Evolutionary conservation across 352 stramenopile species (phyloP).

Genomic region (Thraustochytrium sp.): DNA sequence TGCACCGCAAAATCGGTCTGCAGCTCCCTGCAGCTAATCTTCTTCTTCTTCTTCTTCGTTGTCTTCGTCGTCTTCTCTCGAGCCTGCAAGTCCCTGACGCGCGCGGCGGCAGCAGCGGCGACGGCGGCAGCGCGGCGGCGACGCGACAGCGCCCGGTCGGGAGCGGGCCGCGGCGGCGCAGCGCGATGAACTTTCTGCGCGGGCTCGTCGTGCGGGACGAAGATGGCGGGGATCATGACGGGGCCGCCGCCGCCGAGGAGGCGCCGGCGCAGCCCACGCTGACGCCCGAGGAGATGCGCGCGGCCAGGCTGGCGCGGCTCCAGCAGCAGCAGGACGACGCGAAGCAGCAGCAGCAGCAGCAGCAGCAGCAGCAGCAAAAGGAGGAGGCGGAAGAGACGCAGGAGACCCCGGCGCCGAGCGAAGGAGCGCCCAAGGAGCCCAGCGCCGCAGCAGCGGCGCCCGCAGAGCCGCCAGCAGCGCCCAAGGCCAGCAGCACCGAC

Average conservation of each 20-base stretch:
- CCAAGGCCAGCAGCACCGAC: no score
- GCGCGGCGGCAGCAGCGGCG: neutral
- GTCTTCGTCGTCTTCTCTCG: no score
- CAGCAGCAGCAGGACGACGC: constrained; percentile 60
- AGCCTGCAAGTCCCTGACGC: no score
- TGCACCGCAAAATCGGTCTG: no score
- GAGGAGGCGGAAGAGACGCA: neutral
- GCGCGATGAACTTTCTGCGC: constrained; percentile 34
- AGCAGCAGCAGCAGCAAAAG: constrained; percentile 34
- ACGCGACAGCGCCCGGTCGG: no score
- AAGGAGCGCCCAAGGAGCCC: neutral
- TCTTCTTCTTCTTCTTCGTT: no score
- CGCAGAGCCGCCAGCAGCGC: no score
- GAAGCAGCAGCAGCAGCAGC: constrained; percentile 54
- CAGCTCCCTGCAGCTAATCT: no score
- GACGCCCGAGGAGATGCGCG: constrained; percentile 28
- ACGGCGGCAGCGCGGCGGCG: neutral
- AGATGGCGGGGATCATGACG: neutral
- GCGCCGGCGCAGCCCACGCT: neutral
- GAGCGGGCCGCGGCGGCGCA: no score
- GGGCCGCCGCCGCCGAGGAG: neutral
- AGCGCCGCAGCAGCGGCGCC: no score
- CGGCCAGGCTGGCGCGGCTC: constrained; percentile 53
- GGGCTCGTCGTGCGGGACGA: constrained; percentile 12
- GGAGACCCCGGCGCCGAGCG: neutral